Evolutionary conservation across 768 basidiomycete genomes (phyloP), one percentile per base, ranked within the genome.

Genomic region (Trametes cinnabarina): DNA sequence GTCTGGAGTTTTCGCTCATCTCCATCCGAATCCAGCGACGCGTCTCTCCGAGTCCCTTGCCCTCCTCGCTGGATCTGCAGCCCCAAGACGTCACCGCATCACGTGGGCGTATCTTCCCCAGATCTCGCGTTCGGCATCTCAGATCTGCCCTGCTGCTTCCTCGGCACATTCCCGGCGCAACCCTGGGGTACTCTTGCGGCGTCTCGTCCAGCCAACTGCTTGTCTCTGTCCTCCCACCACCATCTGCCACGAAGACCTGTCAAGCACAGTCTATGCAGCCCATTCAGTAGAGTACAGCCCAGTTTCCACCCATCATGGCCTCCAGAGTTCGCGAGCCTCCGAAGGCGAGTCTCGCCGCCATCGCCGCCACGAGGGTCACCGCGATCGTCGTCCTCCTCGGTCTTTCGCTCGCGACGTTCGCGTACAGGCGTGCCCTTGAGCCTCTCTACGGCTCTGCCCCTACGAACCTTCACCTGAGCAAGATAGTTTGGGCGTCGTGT

Each of bases 361-460:
- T 61, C 50, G 68, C 64, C 12, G 41, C 60, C 12, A 57, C 60
- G 7, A 63, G 67, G 51, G 46, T 49, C 25, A 25, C 55, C 39
- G 64, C 63, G 12, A 63, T 70, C 52, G 41, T 62, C 54, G 51
- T 65, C 39, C 51, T 70, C 22, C 50, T 66, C 28, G 62, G 62
- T 6, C 71, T 86, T 34, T 86, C 87, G 3, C 77, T 90, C 30
- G 75, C 82, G 52, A 74, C 84, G 17, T 84, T 82, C 62, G 73
- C 80, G 6, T 89, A 91, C 66, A 79, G 82, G 68, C 82, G 82
- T 32, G 77, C 82, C 9, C 66, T 92, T n/a, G 71, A 77, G 53
- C 90, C 90, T 15, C 72, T 91, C 3, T 92, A 90, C 68, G 89
- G 85, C 46, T 74, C 79, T 12, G 76, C 77, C 7, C 82, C 87